Base-by-base conservation (phyloP, 768 basidiomycete genomes). In the Omphalotus guepiniiformis region DNA sequence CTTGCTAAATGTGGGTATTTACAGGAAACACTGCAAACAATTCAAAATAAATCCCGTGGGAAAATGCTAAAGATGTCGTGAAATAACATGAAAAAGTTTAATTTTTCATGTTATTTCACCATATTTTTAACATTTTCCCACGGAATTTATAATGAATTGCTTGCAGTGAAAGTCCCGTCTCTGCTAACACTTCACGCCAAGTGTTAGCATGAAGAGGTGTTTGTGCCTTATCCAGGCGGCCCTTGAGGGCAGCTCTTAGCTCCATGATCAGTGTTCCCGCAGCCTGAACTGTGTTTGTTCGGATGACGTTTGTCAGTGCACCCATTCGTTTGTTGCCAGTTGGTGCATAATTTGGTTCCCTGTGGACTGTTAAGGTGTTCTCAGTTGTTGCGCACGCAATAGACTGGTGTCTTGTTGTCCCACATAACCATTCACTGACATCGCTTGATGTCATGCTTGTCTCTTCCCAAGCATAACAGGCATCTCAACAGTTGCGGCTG, bases 221-320 rank as follows among this genome's bases (percentile, higher is more conserved):
- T 36, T 51, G 39, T 0, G 64, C 56, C 0, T 58, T 51, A 55
- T 3, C 45, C 41, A 16, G 53, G 60, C 65, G 65, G 58, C 11
- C 57, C 62, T 40, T 45, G 58, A 69, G 64, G 58, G 54, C 75
- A 76, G 0, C 22, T 34, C 32, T 66, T 57, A 56, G 75, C 73
- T 23, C 74, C 65, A 39, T 77, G 71, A 75, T 3, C 75, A 34
- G 53, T 6, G 0, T 50, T 41, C 26, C 69, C 71, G 0, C 71
- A 73, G 59, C 73, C 72, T 0, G 71, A 76, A 9, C 63, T 42
- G 57, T 76, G 73, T 0, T 45, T 38, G 25, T 53, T 26, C n/a
- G 53, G 46, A 52, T 68, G 64, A 6, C 48, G 43, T 13, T 26
- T 50, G 30, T 32, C 48, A 2, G n/a, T 23, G 53, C 70, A 74